Base-by-base conservation (phyloP, 202 grass and related monocot genomes). In the Elaeis oleifera region DNA sequence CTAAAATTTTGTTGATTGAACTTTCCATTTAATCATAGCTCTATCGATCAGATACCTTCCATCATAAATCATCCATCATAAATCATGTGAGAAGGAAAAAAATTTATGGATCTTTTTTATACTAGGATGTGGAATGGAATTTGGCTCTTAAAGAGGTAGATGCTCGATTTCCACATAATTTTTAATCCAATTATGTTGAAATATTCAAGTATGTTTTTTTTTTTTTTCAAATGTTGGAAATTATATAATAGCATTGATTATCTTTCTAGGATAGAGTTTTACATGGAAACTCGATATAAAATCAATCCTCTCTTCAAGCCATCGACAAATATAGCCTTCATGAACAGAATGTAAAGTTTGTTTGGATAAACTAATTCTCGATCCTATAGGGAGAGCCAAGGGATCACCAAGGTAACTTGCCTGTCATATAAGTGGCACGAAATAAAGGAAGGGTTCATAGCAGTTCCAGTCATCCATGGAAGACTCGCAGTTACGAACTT, bases 381-480 rank as follows among this genome's bases (percentile, higher is more conserved):
- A 63, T 97, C 84, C 53, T 58, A 65, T 0, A 74, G 16, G 71
- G 79, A 86, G 31, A 97, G 82, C 87, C 87, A 97, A 50, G 92
- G 92, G 50, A 97, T 79, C 50, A 96, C 78, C 81, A 96, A 61
- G 0, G 87, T 81, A 50, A 91, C 84, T 2, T 91, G 81, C 53
- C 64, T 23, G 2, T 23, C 23, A 96, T 71, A 65, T 91, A 97
- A 49, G 77, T 79, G 0, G 74, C 68, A 50, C 84, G 79, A 71
- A 97, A 97, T 76, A 89, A 49, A 0, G 84, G 92, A 49, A 0
- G 87, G 87, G 50, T 96, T 96, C 51, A 96, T 72, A 29, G 87
- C 61, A 3, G 84, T 96, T 21, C 92, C 92, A 14, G 87, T 96
- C 92, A 96, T 90, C 87, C 92, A 96, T 49, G 92, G 87, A 53